phyloP scores from a whole-genome alignment of 805 yeast species.

The Kodamaea kakaduensis region DNA sequence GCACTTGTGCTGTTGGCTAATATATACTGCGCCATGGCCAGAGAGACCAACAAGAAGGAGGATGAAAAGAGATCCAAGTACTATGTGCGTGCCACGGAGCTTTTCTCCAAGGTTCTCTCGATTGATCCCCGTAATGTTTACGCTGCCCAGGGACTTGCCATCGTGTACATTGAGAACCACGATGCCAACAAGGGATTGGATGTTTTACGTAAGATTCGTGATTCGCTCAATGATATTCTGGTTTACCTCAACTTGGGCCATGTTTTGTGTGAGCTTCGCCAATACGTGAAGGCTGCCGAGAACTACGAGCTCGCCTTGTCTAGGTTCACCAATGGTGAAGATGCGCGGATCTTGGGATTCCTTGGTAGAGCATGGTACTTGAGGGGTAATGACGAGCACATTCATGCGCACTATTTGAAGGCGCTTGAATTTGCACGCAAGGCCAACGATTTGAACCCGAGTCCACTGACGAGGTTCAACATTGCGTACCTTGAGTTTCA shows the following conservation, averaged over 20 bases:
- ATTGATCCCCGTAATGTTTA: conserved; percentile 82
- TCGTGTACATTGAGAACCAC: conserved; percentile 82
- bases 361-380: conserved; percentile 87
- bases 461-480: conserved; percentile 59
- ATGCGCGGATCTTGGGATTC: conserved; percentile 62
- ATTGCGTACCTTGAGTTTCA: conserved; percentile 82
- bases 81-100: conserved; percentile 85
- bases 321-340: conserved; percentile 59
- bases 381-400: conserved; percentile 68
- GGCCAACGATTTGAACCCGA: conserved; percentile 41
- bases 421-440: conserved; percentile 60
- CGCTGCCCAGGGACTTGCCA: conserved; percentile 98
- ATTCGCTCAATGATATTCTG: conserved; percentile 79
- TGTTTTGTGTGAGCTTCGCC: conserved; percentile 76
- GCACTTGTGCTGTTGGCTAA: conserved; percentile 89
- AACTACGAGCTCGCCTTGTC: conserved; percentile 76
- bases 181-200: conserved; percentile 75
- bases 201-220: conserved; percentile 83
- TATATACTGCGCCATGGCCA: conserved; percentile 75
- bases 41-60: conserved; percentile 57
- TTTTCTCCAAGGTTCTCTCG: conserved; percentile 82
- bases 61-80: conserved; percentile 61
- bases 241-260: conserved; percentile 86
- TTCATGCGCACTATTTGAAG: conserved; percentile 52
- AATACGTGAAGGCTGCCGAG: conserved; percentile 83